These are phyloP conservation scores for Colletotrichum echinochloae DNA, from an alignment of 2,329 filamentous ascomycete species.

Conservation along the genomic window DNA sequence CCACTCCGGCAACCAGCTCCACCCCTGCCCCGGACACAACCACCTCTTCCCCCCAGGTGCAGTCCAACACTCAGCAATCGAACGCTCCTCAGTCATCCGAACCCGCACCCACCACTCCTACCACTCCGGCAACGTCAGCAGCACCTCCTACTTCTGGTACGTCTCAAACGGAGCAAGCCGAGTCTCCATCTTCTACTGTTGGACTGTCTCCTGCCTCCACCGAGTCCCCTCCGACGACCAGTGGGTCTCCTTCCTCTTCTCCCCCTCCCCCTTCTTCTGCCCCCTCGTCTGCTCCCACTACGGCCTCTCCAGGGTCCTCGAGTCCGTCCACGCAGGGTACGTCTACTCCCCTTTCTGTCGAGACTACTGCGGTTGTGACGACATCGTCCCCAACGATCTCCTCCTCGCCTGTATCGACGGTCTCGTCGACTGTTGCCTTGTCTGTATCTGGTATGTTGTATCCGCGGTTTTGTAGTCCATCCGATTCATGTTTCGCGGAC, in stretches of 20 bases:
- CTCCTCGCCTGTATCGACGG: conserved; percentile 6
- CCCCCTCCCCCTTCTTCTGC: conserved; percentile 46
- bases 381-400: conserved; percentile 39
- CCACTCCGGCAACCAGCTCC: conserved; percentile 30
- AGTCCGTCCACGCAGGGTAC: conserved; percentile 40
- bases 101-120: conserved; percentile 36
- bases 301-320: conserved; percentile 38
- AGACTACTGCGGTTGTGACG: conserved; percentile 40
- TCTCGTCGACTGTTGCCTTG: conserved; percentile 6
- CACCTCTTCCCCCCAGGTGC: conserved; percentile 30
- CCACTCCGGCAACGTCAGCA: conserved; percentile 46
- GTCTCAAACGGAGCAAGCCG: conserved; percentile 40
- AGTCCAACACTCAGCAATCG: conserved; percentile 35
- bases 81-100: conserved; percentile 32
- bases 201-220: conserved; percentile 45
- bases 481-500: conserved; percentile 19
- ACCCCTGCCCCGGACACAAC: conserved; percentile 29
- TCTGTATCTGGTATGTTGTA: conserved; percentile 40
- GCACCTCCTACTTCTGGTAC: conserved; percentile 47
- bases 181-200: conserved; percentile 47
- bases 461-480: conserved; percentile 32
- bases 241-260: conserved; percentile 42
- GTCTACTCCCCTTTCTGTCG: conserved; percentile 42
- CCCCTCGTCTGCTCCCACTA: conserved; percentile 44
- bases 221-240: conserved; percentile 39